Percentiles rank a stretch among this genome's conserved stretches.
Conservation (phyloP, 2,329 filamentous ascomycete species). For the Colletotrichum truncatum region DNA sequence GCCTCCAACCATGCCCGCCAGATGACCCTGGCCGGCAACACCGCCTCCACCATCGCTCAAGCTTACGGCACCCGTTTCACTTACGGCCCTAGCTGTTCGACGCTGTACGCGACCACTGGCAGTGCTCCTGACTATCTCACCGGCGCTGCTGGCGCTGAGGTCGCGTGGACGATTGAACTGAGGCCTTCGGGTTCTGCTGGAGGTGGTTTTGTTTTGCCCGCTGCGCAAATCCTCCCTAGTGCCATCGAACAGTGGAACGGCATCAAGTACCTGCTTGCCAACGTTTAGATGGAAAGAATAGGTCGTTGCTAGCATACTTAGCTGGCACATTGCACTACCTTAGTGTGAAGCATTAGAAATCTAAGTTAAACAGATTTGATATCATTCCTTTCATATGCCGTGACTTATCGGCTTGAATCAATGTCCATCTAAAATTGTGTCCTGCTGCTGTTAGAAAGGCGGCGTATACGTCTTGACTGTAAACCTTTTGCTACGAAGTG, state of each 20-base stretch:
- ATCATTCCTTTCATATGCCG: too few species aligned
- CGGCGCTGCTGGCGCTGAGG: conserved; percentile 39
- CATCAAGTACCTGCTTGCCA: conserved; percentile 42
- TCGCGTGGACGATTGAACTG: conserved; percentile 51
- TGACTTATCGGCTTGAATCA: too few species aligned
- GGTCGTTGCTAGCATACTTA: too few species aligned
- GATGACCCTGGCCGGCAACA: conserved; percentile 43
- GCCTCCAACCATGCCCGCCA: conserved; percentile 50
- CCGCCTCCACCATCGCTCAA: conserved; percentile 41
- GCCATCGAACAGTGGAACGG: conserved; percentile 47
- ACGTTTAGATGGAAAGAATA: conserved; percentile 16
- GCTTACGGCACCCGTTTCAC: conserved; percentile 45
- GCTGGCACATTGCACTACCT: too few species aligned
- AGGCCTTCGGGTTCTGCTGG: conserved; percentile 39
- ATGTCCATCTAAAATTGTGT: too few species aligned
- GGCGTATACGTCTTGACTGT: too few species aligned
- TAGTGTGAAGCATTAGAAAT: too few species aligned
- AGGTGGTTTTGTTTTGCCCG: conserved; percentile 48
- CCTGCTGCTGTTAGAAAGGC: too few species aligned
- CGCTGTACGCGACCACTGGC: conserved; percentile 46
- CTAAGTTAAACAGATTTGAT: too few species aligned
- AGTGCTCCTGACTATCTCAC: conserved; percentile 40
- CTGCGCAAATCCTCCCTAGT: conserved; percentile 46
- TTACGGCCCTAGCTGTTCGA: conserved; percentile 47
- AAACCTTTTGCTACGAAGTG: too few species aligned